Percentiles rank a stretch among this genome's conserved stretches.
phyloP scores from a whole-genome alignment of 2,329 filamentous ascomycete species.

The Gaeumannomyces tritici region DNA sequence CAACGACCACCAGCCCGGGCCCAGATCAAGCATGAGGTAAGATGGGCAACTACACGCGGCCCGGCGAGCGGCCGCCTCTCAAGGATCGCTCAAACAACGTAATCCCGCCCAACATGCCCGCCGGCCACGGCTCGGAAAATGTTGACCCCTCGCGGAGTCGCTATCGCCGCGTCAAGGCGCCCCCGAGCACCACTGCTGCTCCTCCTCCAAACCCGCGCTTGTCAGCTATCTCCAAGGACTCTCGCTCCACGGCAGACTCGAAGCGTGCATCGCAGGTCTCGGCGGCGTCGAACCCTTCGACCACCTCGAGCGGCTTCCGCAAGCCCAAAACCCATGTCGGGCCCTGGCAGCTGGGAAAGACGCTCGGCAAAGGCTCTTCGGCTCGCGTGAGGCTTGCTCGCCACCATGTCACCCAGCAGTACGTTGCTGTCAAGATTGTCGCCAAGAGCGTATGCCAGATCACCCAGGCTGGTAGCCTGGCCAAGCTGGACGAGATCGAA shows the following conservation, averaged over 20 bases:
- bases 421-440: slow-evolving; percentile 92
- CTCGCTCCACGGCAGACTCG: slow-evolving; percentile 15
- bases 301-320: slow-evolving; percentile 16
- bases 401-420: slow-evolving; percentile 67
- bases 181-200: neutral
- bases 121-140: neutral
- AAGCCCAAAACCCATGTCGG: slow-evolving; percentile 66
- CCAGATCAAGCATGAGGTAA: neutral
- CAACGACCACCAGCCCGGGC: neutral
- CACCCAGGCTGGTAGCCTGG: slow-evolving; percentile 77
- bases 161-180: neutral
- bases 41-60: neutral
- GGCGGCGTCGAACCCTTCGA: slow-evolving; percentile 19
- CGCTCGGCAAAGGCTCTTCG: slow-evolving; percentile 81
- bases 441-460: slow-evolving; percentile 72
- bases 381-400: slow-evolving; percentile 80
- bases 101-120: neutral
- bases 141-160: neutral
- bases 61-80: neutral
- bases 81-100: neutral
- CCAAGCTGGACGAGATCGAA: slow-evolving; percentile 69
- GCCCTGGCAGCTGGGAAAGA: slow-evolving; percentile 86
- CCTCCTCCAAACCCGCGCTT: slow-evolving; percentile 11
- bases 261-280: slow-evolving; percentile 29
- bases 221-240: slow-evolving; percentile 21